Evolutionary conservation across 2,329 filamentous ascomycete species (phyloP).

Genomic region (Mariannaea sp.): DNA sequence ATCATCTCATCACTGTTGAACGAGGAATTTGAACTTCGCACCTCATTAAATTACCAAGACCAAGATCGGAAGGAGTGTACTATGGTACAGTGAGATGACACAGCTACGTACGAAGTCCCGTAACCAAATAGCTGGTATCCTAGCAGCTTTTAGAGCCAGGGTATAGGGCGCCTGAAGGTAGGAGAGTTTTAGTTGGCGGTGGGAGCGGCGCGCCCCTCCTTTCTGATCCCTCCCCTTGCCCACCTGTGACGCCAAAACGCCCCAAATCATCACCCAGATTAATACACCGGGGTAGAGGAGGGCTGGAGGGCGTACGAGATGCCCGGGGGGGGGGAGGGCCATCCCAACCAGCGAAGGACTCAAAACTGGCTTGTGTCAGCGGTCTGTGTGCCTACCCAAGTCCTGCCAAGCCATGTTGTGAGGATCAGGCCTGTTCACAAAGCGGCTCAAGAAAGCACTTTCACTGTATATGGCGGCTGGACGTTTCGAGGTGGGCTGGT

Average conservation of each 20-base stretch:
- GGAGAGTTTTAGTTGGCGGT: conserved; percentile 23
- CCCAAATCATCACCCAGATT: conserved; percentile 33
- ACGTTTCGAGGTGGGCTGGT: too few relatives aligned
- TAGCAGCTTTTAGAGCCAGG: conserved; percentile 3
- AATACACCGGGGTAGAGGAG: conserved; percentile 30
- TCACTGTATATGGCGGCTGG: too few relatives aligned
- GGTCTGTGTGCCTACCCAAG: conserved; percentile 7
- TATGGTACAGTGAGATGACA: background rate
- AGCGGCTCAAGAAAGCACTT: too few relatives aligned
- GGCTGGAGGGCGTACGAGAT: too few relatives aligned
- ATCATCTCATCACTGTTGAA: too few relatives aligned
- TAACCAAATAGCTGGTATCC: conserved; percentile 8
- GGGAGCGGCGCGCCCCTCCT: conserved; percentile 22
- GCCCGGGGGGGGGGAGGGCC: conserved; percentile 21
- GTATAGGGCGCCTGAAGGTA: conserved; percentile 20
- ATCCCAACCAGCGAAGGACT: conserved; percentile 7
- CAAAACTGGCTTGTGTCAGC: too few relatives aligned
- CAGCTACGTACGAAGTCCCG: conserved; percentile 1
- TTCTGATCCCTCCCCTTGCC: conserved; percentile 14
- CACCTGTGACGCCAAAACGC: conserved; percentile 37
- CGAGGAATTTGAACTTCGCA: too few relatives aligned
- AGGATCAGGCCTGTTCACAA: too few relatives aligned
- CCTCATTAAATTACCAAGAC: too few relatives aligned
- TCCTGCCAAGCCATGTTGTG: conserved; percentile 5
- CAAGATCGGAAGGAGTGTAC: too few relatives aligned